Base-by-base conservation (phyloP, 805 yeast species). In the Candida quercuum region DNA sequence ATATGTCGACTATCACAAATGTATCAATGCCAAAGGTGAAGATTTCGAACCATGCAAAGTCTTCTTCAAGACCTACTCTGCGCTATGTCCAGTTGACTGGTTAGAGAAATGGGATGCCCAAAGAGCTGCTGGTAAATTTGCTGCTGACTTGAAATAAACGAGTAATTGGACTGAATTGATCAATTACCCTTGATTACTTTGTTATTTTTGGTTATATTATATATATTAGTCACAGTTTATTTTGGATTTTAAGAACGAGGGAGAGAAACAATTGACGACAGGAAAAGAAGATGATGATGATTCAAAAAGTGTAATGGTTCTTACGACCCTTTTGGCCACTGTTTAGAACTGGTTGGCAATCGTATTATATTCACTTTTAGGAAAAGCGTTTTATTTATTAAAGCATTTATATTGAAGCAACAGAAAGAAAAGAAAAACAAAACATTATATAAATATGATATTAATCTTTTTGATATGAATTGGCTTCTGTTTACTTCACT, bases 21-120 rank as follows among this genome's bases (percentile, higher is more conserved):
- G 99, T 74, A 78, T 93, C 63, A 84, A 81, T 59, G 87, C 89
- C 51, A 91, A 91, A 72, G 99, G 99, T 61, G 97, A 91, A 71
- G 98, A 89, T 46, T 93, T 93, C 61, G 95, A 89, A 57, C 98
- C 98, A 60, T 93, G 99, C 70, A 76, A 88, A 69, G 89, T 86
- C 56, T 93, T 93, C 74, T 86, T 78, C 80, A 83, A 78, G 67
- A 86, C 97, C 40, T 93, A 76, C 76, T 77, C 83, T 54, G 77
- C 96, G 18, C 72, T 86, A 58, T 86, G 95, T 62, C 95, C 95
- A 42, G 71, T 75, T 40, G 83, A 80, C 52, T 86, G 95, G 95
- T 73, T 81, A 49, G 88, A 79, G 58, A 82, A 69, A 61, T 86
- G 95, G 95, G 86, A 86, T 62, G 89, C 76, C 51, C 94, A 86